Conservation (phyloP, 2,329 filamentous ascomycete species). For the Stromatinia cepivora region DNA sequence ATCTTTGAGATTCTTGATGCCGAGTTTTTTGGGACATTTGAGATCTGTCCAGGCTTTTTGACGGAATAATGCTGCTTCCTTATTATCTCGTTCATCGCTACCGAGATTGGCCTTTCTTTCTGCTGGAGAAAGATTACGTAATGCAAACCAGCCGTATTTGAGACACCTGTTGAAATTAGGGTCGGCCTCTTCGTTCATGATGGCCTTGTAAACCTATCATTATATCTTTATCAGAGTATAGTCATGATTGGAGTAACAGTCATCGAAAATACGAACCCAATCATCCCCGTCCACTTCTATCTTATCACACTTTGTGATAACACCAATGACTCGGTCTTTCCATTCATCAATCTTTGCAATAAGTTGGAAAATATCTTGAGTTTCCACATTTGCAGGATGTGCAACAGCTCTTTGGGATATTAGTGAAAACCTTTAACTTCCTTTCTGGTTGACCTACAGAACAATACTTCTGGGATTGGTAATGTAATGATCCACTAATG, state of each 20-base stretch:
- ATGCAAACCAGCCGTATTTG: conserved; percentile 12
- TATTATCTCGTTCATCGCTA: neutral
- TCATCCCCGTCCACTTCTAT: conserved; percentile 3
- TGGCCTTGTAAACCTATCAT: neutral
- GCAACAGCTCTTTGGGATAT: conserved; percentile 43
- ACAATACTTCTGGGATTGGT: conserved; percentile 46
- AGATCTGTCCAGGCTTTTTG: neutral
- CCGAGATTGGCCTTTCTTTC: neutral
- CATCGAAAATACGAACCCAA: neutral
- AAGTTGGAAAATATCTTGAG: conserved; percentile 37
- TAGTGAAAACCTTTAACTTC: neutral
- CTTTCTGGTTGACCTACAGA: conserved; percentile 32
- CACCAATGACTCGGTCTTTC: conserved; percentile 16
- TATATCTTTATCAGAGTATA: neutral
- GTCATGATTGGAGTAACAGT: no score
- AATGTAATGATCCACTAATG: conserved; percentile 42
- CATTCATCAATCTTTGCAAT: conserved; percentile 33
- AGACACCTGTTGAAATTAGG: neutral
- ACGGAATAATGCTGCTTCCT: neutral
- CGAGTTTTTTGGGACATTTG: neutral
- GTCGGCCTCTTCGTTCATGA: neutral
- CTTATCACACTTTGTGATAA: conserved; percentile 16
- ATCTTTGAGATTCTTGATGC: conserved; percentile 4
- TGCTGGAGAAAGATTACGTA: neutral
- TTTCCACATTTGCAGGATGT: conserved; percentile 44